phyloP scores from a whole-genome alignment of 306 rosid species.

The Cucurbita ficifolia region DNA sequence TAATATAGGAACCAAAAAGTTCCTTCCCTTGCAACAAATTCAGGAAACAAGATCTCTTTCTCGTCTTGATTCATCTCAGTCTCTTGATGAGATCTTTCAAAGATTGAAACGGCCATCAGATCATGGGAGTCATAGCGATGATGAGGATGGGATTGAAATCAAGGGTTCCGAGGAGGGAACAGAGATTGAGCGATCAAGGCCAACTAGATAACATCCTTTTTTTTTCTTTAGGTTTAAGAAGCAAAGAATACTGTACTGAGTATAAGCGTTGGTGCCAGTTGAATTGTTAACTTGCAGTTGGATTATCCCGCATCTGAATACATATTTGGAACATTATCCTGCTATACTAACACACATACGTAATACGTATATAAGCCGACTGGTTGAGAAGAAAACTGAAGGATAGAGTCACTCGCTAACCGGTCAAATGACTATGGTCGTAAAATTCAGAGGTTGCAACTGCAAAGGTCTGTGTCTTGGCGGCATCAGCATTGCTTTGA shows the following conservation, averaged over 20 bases:
- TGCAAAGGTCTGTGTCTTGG: background rate
- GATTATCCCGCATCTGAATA: background rate
- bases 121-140: constrained; percentile 20
- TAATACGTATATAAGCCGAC: background rate
- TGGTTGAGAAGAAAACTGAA: background rate
- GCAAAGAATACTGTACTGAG: constrained; percentile 15
- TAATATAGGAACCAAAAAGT: constrained; percentile 46
- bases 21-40: constrained; percentile 44
- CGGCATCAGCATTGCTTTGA: background rate
- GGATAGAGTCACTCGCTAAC: background rate
- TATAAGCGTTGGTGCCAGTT: constrained; percentile 24
- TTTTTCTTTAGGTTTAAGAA: constrained; percentile 12
- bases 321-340: background rate
- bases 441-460: background rate
- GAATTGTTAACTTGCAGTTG: background rate
- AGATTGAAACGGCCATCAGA: constrained; percentile 66
- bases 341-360: background rate
- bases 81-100: constrained; percentile 92
- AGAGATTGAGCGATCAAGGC: constrained; percentile 17
- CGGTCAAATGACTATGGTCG: background rate
- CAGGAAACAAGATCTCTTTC: constrained; percentile 32
- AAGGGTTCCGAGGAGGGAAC: constrained; percentile 18
- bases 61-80: constrained; percentile 52
- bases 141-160: constrained; percentile 22
- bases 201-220: constrained; percentile 29